Percentiles rank a stretch among this genome's conserved stretches.
These are phyloP conservation scores for Paraphaeosphaeria sporulosa DNA, from an alignment of 2,329 filamentous ascomycete species.

Conservation along the genomic window DNA sequence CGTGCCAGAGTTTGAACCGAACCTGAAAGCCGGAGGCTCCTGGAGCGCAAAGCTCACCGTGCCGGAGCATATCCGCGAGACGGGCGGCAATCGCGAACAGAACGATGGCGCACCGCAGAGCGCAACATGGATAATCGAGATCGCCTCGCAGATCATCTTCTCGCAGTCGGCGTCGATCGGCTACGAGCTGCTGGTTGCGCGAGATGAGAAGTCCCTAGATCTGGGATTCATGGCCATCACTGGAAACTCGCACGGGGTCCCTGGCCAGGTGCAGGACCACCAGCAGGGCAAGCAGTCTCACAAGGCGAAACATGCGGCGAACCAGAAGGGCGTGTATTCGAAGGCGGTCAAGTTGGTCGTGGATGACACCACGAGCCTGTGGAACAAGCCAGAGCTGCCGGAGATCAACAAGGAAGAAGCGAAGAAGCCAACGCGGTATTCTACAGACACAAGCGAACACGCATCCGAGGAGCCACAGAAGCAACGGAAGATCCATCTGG, in stretches of 20 bases:
- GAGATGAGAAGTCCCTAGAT: slow-evolving; percentile 83
- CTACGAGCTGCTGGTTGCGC: slow-evolving; percentile 85
- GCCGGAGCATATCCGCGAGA: slow-evolving; percentile 77
- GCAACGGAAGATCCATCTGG: slow-evolving; percentile 84
- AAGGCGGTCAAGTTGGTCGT: slow-evolving; percentile 78
- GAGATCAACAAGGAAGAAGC: slow-evolving; percentile 59
- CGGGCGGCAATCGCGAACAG: slow-evolving; percentile 58
- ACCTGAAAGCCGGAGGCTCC: slow-evolving; percentile 89
- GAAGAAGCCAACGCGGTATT: slow-evolving; percentile 30
- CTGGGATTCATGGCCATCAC: slow-evolving; percentile 67
- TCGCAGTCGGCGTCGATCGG: slow-evolving; percentile 86
- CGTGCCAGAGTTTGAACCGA: slow-evolving; percentile 90
- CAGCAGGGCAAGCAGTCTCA: slow-evolving; percentile 68
- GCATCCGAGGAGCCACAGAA: slow-evolving; percentile 53
- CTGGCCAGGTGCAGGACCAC: slow-evolving; percentile 77
- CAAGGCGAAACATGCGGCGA: slow-evolving; percentile 63
- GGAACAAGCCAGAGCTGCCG: slow-evolving; percentile 89
- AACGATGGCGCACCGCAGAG: slow-evolving; percentile 57
- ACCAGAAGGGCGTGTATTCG: slow-evolving; percentile 82
- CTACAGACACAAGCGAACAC: slow-evolving; percentile 33
- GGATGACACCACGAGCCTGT: slow-evolving; percentile 87
- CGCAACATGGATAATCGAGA: slow-evolving; percentile 88
- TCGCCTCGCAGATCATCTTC: slow-evolving; percentile 92
- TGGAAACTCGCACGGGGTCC: slow-evolving; percentile 57
- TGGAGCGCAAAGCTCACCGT: slow-evolving; percentile 84